Percentiles rank a stretch among this genome's conserved stretches.
phyloP scores from a whole-genome alignment of 31 red algal genomes.

The Porphyra umbilicalis region DNA sequence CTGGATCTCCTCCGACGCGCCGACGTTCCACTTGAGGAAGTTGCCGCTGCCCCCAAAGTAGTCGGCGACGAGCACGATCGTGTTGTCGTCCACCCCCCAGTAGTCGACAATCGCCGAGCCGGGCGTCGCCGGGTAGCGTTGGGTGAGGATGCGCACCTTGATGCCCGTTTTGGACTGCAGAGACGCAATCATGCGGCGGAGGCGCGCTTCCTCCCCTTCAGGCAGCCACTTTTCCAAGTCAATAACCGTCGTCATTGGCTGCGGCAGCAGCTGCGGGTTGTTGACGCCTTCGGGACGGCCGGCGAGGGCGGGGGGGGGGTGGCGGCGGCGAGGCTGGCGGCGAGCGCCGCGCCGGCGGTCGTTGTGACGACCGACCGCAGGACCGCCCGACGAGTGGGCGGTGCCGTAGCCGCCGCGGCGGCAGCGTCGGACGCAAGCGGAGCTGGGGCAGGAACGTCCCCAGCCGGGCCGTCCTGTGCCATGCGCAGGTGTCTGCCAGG shows the following conservation, averaged over 20 bases:
- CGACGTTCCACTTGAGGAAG: constrained; percentile 98
- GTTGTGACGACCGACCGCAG: not conserved
- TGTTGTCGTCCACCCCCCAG: constrained; percentile 89
- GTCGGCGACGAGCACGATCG: constrained; percentile 92
- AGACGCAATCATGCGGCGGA: constrained; percentile 44
- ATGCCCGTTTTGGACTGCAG: constrained; percentile 69
- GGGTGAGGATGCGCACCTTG: constrained; percentile 90
- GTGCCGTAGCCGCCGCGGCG: not conserved
- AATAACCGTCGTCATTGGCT: constrained; percentile 40
- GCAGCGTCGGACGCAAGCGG: not conserved
- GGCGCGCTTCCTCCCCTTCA: constrained; percentile 39
- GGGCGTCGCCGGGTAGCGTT: constrained; percentile 88
- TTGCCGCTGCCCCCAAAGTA: constrained; percentile 88
- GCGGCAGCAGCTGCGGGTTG: constrained; percentile 79
- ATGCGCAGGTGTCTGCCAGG: too few species aligned
- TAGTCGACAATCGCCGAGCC: constrained; percentile 93
- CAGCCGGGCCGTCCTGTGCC: not conserved
- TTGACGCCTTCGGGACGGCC: constrained; percentile 88
- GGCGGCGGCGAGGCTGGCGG: not conserved
- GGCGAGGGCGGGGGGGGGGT: constrained; percentile 4
- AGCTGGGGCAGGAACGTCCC: not conserved
- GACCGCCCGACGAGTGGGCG: not conserved
- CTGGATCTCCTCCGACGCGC: constrained; percentile 55
- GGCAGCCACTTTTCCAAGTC: constrained; percentile 88
- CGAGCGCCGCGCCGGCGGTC: not conserved